phyloP scores from a whole-genome alignment of 139 green algal genomes.

The Yamagishiella unicocca region DNA sequence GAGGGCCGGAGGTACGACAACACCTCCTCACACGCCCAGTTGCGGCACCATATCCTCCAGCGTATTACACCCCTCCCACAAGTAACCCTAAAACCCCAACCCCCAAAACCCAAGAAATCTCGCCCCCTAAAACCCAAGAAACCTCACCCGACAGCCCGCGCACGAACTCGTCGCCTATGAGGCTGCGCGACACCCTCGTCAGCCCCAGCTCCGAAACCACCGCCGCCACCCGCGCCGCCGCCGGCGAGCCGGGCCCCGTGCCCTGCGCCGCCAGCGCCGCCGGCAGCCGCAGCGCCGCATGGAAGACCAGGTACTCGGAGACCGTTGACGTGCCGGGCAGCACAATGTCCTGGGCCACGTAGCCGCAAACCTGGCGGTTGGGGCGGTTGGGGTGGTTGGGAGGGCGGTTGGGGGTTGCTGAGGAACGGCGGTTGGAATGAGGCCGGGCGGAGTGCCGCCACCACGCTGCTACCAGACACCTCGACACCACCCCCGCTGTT shows the following conservation, averaged over 20 bases:
- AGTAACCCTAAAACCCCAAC: too few species aligned
- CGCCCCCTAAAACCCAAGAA: too few species aligned
- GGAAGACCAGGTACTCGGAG: constrained; percentile 82
- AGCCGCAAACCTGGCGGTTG: constrained; percentile 55
- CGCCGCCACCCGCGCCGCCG: constrained; percentile 30
- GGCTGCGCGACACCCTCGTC: constrained; percentile 60
- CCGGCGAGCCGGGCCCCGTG: not conserved
- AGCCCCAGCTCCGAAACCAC: constrained; percentile 52
- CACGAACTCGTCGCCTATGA: constrained; percentile 72
- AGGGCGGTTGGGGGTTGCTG: not conserved
- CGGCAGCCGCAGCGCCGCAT: constrained; percentile 75
- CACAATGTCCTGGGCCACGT: constrained; percentile 77
- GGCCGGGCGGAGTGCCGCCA: too few species aligned
- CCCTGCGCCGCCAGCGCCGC: constrained; percentile 8
- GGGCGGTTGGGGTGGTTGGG: not conserved
- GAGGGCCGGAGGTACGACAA: not conserved
- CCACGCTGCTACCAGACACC: too few species aligned
- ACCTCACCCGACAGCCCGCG: constrained; percentile 61
- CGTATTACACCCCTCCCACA: too few species aligned
- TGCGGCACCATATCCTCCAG: too few species aligned
- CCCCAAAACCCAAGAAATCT: not conserved
- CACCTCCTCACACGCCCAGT: too few species aligned
- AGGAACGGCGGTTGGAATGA: too few species aligned
- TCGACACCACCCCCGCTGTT: too few species aligned
- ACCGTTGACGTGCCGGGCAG: constrained; percentile 79